phyloP scores from a whole-genome alignment of 2,329 filamentous ascomycete genomes.

The Aspergillus jensenii region DNA sequence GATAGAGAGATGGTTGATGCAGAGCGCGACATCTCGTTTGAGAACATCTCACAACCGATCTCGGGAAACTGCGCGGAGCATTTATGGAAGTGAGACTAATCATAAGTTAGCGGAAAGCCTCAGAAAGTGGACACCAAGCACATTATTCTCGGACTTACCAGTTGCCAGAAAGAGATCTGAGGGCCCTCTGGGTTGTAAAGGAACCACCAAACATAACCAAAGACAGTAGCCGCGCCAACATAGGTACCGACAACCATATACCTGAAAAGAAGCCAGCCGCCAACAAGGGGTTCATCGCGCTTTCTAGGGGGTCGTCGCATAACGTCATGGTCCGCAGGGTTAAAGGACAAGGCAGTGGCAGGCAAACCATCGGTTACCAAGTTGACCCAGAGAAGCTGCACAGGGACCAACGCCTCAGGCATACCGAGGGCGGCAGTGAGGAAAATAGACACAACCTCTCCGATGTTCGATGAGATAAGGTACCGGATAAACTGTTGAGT shows the following conservation, averaged over 20 bases:
- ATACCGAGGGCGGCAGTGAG: constrained; percentile 93
- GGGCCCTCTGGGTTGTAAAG: constrained; percentile 91
- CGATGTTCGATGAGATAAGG: constrained; percentile 98
- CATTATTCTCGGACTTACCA: constrained; percentile 51
- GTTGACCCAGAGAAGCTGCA: constrained; percentile 98
- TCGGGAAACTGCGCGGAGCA: constrained; percentile 83
- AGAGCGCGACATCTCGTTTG: constrained; percentile 78
- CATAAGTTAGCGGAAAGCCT: constrained; percentile 6
- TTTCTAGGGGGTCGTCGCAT: constrained; percentile 92
- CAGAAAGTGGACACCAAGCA: constrained; percentile 5
- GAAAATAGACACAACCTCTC: constrained; percentile 98
- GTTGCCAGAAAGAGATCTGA: constrained; percentile 85
- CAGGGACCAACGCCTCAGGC: constrained; percentile 94
- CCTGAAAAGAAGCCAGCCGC: constrained; percentile 95
- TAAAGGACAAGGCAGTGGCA: constrained; percentile 94
- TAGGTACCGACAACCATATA: constrained; percentile 97
- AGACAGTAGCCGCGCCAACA: constrained; percentile 90
- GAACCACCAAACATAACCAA: constrained; percentile 99
- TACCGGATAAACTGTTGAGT: constrained; percentile 99
- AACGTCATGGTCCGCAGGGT: constrained; percentile 96
- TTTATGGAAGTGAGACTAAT: constrained; percentile 79
- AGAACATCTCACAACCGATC: constrained; percentile 91
- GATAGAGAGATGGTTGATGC: constrained; percentile 92
- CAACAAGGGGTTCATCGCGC: constrained; percentile 87
- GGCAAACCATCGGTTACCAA: constrained; percentile 96